Evolutionary conservation across 2,329 filamentous ascomycete species (phyloP).

Genomic region (Phaeosphaeria sp.): DNA sequence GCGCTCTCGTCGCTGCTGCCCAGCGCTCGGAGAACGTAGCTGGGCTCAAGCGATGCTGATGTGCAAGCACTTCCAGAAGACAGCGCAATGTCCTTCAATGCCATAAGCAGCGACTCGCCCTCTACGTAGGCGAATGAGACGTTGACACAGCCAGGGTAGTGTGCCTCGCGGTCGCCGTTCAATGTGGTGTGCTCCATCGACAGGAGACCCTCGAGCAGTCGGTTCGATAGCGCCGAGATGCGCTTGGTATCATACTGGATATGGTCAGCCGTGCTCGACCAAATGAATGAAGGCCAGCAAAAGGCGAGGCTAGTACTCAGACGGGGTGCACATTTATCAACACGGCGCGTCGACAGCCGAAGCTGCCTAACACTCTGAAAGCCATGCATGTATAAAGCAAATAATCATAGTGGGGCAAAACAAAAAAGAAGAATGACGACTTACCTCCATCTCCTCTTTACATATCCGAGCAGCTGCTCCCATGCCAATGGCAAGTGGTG

Average conservation of each 20-base stretch:
- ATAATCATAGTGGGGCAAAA: slow-evolving; percentile 70
- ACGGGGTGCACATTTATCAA: slow-evolving; percentile 69
- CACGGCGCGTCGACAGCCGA: slow-evolving; percentile 47
- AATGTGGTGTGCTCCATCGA: slow-evolving; percentile 89
- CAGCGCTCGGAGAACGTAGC: slow-evolving; percentile 91
- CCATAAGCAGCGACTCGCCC: slow-evolving; percentile 97
- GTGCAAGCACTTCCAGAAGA: slow-evolving; percentile 98
- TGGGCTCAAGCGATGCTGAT: slow-evolving; percentile 93
- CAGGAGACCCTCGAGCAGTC: slow-evolving; percentile 81
- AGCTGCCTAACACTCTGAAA: slow-evolving; percentile 69
- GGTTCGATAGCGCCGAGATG: slow-evolving; percentile 81
- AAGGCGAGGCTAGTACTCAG: slow-evolving; percentile 55
- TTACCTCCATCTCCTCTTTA: slow-evolving; percentile 86
- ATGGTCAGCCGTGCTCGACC: slow-evolving; percentile 17
- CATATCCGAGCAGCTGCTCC: slow-evolving; percentile 95
- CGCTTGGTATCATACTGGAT: slow-evolving; percentile 87
- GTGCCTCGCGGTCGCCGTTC: slow-evolving; percentile 82
- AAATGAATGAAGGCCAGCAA: not conserved
- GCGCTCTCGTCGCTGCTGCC: slow-evolving; percentile 97
- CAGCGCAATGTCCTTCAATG: slow-evolving; percentile 94
- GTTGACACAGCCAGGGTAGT: slow-evolving; percentile 97
- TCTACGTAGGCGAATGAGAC: slow-evolving; percentile 98
- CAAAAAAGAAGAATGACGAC: slow-evolving; percentile 48
- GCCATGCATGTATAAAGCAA: slow-evolving; percentile 84
- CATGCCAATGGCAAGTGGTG: slow-evolving; percentile 87